Base-by-base conservation (phyloP, 371 early-diverging fungal genomes). In the Rhizopus sp. region DNA sequence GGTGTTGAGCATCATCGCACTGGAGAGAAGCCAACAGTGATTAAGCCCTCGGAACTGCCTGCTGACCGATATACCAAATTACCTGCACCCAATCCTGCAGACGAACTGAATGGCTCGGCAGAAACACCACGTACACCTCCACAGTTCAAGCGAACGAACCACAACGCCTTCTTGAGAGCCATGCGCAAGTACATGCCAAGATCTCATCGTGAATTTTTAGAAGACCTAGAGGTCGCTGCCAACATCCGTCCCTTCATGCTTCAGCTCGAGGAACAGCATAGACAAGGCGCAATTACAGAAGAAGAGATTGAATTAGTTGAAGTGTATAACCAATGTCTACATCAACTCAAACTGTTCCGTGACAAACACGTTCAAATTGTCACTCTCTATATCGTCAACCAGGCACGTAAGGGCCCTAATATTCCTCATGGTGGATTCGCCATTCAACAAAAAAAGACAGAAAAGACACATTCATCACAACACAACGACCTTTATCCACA, bases 111-210 rank as follows among this genome's bases (percentile, higher is more conserved):
- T 15, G 51, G 73, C 39, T 57, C 59, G 30, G 30, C 64, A 12
- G 38, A 53, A 42, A 62, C 61, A 47, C 66, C 65, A 12, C 56
- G 53, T 5, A 50, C 66, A 9, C 66, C 77, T 55, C 73, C 85
- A 48, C 65, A 73, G 50, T 68, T 71, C 63, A 53, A 78, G 44
- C 73, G 83, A 55, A 68, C 80, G 46, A 87, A 67, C 46, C 74
- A 66, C 30, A 86, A 70, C 70, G 83, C 79, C 61, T 88, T 80
- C 55, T 74, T 97, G 41, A 85, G 87, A 51, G 90, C 88, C 46
- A 98, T 98, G 94, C 90, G 98, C 44, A 81, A 88, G 55, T 93
- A 96, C 72, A 94, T 98, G 92, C 93, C 97, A 5, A 82, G 85
- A 32, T 82, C 82, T 5, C 95, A 95, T 69, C 90, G 95, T 31